Base-by-base conservation (phyloP, 2,329 filamentous ascomycete genomes). In the Septoria linicola region DNA sequence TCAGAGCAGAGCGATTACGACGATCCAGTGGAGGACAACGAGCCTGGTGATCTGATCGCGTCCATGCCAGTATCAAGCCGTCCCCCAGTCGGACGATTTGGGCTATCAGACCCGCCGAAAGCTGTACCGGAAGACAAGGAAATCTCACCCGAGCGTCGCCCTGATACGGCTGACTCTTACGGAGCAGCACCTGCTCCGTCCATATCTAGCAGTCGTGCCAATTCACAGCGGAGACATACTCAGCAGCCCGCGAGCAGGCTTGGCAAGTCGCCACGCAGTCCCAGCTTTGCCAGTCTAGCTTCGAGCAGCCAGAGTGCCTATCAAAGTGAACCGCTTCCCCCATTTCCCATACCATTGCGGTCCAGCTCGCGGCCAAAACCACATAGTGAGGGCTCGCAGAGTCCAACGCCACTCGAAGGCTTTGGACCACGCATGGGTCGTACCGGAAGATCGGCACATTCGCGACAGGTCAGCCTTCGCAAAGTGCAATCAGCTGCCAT, bases 331-430 rank as follows among this genome's bases (percentile, higher is more conserved):
- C 41, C 58, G 11, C 52, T 72, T 45, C 91, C 93, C 21, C 93
- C 93, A 0, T 96, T 95, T 74, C 91, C 93, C 0, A 95, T 99
- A 5, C 93, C 93, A 0, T 85, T 85, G 2, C 80, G 93, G 50
- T 88, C 89, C 23, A 97, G 92, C 70, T 99, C 91, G 4, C 83
- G 90, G 53, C 85, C 83, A 0, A 71, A 83, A 53, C 85, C 80
- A 59, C 75, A 80, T 43, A 90, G 87, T 66, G 89, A 96, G 56
- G 87, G 87, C 3, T 84, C 83, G 34, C 80, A 83, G 57, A 96
- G 89, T 66, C 90, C 90, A 1, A 89, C 85, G 1, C 76, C 78
- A 16, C 79, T 81, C 25, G 72, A 72, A 8, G 47, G 41, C 2
- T 58, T 57, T 34, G 57, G 58, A 14, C 34, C 42, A n/a, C 55